Base-by-base conservation (phyloP, 2,329 filamentous ascomycete species). In the Ascochyta rabiei region DNA sequence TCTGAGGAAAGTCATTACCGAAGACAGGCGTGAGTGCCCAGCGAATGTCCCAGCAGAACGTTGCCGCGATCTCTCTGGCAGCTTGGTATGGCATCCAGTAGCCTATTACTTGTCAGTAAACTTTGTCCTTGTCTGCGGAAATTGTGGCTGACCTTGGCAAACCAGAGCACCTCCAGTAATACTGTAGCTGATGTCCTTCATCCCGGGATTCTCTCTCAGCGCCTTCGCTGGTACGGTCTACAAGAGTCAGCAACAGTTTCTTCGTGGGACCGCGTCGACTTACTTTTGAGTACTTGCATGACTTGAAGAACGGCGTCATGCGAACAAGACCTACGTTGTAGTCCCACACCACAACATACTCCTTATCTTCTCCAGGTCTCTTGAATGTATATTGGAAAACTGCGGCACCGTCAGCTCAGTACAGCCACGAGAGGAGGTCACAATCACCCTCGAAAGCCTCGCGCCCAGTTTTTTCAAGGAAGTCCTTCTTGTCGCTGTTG, bases 61-160 rank as follows among this genome's bases (percentile, higher is more conserved):
- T 97, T 4, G 90, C 85, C 67, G 93, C 96, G 46, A 99, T 80
- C 10, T 91, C 92, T 75, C 85, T 89, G 41, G 95, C 95, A 63
- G 92, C 96, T 34, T 85, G 79, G 67, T 88, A 98, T 2, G 93
- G 93, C 84, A 98, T 91, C 95, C 95, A 99, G 76, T 98, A 99
- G 30, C 95, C 92, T 96, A 34, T 56, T 21, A 13, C 23, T 28
- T 5, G 40, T 69, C 37, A 66, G 59, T 35, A 41, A 52, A 13
- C 19, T 6, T 16, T 10, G 28, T 19, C 28, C 1, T 9, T 18
- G n/a, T 8, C 4, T 31, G 2, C 6, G 3, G 34, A n/a, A 5
- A 37, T 21, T 6, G 37, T 16, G 10, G 62, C 65, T 54, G n/a
- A 71, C 69, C 69, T 86, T 99, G 95, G 47, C 93, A 93, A 57